A percentile compares a stretch with the other conserved stretches of the same genome.
These are phyloP conservation scores for Talaromyces albobiverticillius DNA, from an alignment of 2,329 filamentous ascomycete species.

Conservation along the genomic window DNA sequence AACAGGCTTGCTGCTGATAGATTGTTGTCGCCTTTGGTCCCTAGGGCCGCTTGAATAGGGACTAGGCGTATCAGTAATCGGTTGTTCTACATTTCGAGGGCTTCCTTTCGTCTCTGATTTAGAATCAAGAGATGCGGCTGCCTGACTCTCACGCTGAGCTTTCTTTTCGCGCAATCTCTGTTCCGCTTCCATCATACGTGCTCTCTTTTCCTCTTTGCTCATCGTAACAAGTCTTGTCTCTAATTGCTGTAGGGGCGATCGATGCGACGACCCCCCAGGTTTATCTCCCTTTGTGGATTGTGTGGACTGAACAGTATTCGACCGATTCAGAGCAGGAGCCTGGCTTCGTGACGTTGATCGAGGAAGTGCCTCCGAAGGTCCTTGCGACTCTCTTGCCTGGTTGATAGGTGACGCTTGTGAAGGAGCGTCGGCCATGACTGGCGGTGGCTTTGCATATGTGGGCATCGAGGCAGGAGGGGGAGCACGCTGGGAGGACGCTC, in stretches of 20 bases:
- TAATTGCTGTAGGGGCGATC: slow-evolving; percentile 88
- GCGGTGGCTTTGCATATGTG: slow-evolving; percentile 1
- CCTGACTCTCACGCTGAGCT: slow-evolving; percentile 26
- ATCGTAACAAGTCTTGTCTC: slow-evolving; percentile 88
- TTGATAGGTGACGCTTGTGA: slow-evolving; percentile 6
- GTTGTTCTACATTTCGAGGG: slow-evolving; percentile 7
- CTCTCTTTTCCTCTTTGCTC: slow-evolving; percentile 92
- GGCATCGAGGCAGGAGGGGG: neutral
- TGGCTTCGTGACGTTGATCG: slow-evolving; percentile 20
- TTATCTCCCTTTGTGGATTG: slow-evolving; percentile 29
- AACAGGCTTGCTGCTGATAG: slow-evolving; percentile 2
- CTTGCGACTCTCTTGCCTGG: slow-evolving; percentile 10
- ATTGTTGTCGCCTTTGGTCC: slow-evolving; percentile 13
- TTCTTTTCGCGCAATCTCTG: slow-evolving; percentile 61
- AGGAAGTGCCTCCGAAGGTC: slow-evolving; percentile 14
- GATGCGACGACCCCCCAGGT: slow-evolving; percentile 67
- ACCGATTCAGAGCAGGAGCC: slow-evolving; percentile 26
- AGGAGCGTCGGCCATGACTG: slow-evolving; percentile 1
- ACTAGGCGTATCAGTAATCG: neutral
- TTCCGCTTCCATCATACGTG: slow-evolving; percentile 79
- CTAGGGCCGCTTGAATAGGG: neutral
- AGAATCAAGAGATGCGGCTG: slow-evolving; percentile 13
- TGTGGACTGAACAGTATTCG: slow-evolving; percentile 28
- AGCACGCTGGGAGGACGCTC: neutral
- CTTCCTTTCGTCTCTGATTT: slow-evolving; percentile 14